Evolutionary conservation across 768 basidiomycete species (phyloP).

Genomic region (Tylopilus balloui): DNA sequence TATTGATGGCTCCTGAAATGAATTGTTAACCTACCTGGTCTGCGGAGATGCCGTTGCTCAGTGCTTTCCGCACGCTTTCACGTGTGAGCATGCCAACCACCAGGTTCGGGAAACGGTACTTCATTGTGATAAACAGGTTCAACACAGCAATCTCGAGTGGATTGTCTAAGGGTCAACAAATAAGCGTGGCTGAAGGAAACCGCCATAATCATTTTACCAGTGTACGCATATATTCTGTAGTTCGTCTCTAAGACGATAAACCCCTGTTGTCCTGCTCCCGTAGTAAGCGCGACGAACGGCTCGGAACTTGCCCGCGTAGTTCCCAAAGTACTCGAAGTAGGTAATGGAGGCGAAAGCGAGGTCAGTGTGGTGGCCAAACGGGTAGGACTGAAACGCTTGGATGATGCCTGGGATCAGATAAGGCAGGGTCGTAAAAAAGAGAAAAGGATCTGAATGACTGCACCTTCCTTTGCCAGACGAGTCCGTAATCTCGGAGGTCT

Average conservation of each 20-base stretch:
- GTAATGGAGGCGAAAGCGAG: slow-evolving; percentile 79
- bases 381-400: slow-evolving; percentile 87
- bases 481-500: slow-evolving; percentile 91
- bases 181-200: slow-evolving; percentile 8
- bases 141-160: slow-evolving; percentile 94
- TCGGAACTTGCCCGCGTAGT: slow-evolving; percentile 12
- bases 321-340: slow-evolving; percentile 41
- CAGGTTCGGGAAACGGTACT: slow-evolving; percentile 93
- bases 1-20: slow-evolving; percentile 5
- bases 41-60: slow-evolving; percentile 92
- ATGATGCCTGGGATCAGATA: slow-evolving; percentile 47
- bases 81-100: slow-evolving; percentile 95
- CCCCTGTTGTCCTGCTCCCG: slow-evolving; percentile 65
- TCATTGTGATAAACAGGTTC: slow-evolving; percentile 88
- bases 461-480: slow-evolving; percentile 84
- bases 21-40: slow-evolving; percentile 65
- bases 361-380: slow-evolving; percentile 92
- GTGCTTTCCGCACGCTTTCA: slow-evolving; percentile 91
- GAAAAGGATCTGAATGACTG: slow-evolving; percentile 22
- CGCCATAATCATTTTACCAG: slow-evolving; percentile 48
- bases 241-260: slow-evolving; percentile 98
- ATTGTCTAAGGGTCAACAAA: slow-evolving; percentile 58
- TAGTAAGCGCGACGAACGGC: slow-evolving; percentile 35
- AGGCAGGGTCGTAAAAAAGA: slow-evolving; percentile 8
- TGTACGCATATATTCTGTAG: slow-evolving; percentile 97